Evolutionary conservation across 2,329 filamentous ascomycete genomes (phyloP).

Genomic region (Cercospora sp.): DNA sequence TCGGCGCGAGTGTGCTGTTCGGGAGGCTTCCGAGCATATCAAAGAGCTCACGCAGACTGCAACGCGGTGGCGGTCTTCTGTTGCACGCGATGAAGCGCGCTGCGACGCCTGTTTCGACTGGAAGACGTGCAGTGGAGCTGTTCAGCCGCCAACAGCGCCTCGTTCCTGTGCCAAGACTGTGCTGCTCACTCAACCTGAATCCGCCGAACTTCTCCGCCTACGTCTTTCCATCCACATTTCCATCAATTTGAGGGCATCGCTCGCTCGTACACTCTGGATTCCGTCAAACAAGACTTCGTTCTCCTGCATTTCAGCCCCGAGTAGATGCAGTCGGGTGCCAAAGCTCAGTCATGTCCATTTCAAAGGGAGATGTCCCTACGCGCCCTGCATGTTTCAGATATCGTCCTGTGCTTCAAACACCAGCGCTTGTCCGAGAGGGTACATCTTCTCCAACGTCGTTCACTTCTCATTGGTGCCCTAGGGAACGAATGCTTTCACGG

Average conservation of each 20-base stretch:
- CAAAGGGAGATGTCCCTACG: neutral
- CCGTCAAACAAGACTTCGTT: neutral
- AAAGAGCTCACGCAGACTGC: neutral
- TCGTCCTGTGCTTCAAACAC: neutral
- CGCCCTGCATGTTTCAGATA: constrained; percentile 3
- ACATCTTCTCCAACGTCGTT: neutral
- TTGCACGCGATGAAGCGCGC: neutral
- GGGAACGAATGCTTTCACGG: neutral
- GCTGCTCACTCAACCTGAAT: neutral
- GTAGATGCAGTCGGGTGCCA: neutral
- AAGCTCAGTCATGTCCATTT: neutral
- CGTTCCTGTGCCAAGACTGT: neutral
- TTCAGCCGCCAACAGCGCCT: neutral
- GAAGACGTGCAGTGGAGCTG: neutral
- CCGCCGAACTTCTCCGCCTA: neutral
- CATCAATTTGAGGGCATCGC: neutral
- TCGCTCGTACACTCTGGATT: neutral
- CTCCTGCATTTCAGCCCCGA: neutral
- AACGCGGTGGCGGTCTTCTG: neutral
- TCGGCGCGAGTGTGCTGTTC: neutral
- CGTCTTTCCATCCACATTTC: neutral
- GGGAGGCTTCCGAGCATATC: neutral
- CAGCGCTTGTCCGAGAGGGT: neutral
- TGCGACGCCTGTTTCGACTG: neutral
- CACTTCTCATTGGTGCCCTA: neutral